These are phyloP conservation scores for Phialophora expanda DNA, from an alignment of 2,329 filamentous ascomycete species.

Conservation along the genomic window DNA sequence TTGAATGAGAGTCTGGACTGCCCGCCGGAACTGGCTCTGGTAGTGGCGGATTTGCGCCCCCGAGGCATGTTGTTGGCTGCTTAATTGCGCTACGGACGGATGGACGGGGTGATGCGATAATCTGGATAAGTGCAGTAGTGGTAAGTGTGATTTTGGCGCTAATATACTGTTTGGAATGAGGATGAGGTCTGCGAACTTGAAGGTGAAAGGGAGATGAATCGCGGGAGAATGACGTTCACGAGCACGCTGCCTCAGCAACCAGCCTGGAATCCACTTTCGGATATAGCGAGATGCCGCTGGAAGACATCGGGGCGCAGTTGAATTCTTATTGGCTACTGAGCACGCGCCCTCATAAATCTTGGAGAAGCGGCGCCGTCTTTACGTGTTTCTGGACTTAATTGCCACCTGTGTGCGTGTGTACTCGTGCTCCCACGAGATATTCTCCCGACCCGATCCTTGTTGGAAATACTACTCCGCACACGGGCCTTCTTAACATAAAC, in stretches of 20 bases:
- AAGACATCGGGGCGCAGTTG: neutral
- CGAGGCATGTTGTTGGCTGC: slow-evolving; percentile 26
- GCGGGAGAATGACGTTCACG: slow-evolving; percentile 27
- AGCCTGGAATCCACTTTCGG: slow-evolving; percentile 7
- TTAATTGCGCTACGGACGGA: neutral
- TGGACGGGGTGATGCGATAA: neutral
- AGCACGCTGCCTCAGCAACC: slow-evolving; percentile 28
- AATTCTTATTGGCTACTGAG: neutral
- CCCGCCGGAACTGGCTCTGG: neutral
- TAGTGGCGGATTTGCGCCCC: slow-evolving; percentile 25
- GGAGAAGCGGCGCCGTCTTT: neutral
- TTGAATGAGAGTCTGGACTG: slow-evolving; percentile 70
- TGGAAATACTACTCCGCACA: neutral
- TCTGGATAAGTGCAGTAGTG: neutral
- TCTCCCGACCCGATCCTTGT: neutral
- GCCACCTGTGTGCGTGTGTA: no score
- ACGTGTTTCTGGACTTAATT: slow-evolving; percentile 1
- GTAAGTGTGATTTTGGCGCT: neutral
- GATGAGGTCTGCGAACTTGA: neutral
- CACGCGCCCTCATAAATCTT: neutral
- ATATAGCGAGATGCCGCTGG: neutral
- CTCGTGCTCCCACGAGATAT: no score
- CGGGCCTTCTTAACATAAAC: neutral
- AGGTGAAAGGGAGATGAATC: slow-evolving; percentile 6
- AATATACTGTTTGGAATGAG: neutral